Base-by-base conservation (phyloP, 2,329 filamentous ascomycete genomes). In the Anisogramma anomala region DNA sequence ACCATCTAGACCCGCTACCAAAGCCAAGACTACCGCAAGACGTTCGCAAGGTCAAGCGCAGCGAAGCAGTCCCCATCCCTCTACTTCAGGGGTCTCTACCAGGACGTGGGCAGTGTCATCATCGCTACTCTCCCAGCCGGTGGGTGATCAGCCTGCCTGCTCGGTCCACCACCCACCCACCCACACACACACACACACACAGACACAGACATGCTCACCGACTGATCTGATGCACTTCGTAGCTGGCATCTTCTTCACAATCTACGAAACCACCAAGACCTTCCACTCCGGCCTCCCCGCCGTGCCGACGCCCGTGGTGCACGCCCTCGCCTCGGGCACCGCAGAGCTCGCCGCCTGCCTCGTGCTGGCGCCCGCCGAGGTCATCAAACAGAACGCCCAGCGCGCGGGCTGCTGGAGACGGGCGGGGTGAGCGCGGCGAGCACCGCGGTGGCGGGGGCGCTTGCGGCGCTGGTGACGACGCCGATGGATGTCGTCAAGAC, bases 381-480 rank as follows among this genome's bases (percentile, higher is more conserved):
- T 94, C 6, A 75, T 94, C 48, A 94, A 95, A 64, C 87, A 94
- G 57, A 94, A 94, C 59, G 86, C 88, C 0, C 87, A 94, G 59
- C 38, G 47, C 52, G 19, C 15, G 53, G 53, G 2, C 54, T 91
- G 11, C 49, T 75, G 4, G 81, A 89, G 60, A 79, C 79, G 18
- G 84, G 77, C 0, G 43, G 72, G 2, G 73, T 89, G 32, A 91
- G 84, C 1, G 85, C 82, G 0, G 43, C 72, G 3, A 84, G 82
- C 54, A 87, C 86, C 0, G 84, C 80, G 2, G 58, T 71, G 13
- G 84, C 86, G 0, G 87, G 87, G 0, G 75, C 77, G 5, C 58
- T 89, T 7, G 80, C 86, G 0, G 83, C 87, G 1, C 72, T 84
- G 8, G 58, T 91, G n/a, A 94, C 87, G 1, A 94, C 87, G 37